Evolutionary conservation across 108 stramenopile species (phyloP), one percentile per base, ranked within the genome.

Genomic region (Cyclotella cryptica): DNA sequence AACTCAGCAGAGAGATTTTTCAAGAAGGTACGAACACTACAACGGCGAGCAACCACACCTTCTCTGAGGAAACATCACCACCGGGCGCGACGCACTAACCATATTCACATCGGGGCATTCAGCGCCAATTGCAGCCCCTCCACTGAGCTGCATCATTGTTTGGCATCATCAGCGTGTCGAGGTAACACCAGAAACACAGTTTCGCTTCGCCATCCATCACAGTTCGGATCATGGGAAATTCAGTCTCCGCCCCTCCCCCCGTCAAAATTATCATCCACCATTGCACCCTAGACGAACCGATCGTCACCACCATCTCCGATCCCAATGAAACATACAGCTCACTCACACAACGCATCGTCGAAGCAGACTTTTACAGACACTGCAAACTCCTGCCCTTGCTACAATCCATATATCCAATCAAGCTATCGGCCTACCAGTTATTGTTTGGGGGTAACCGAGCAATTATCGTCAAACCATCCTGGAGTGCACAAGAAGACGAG

Each of bases 401-500:
- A 4, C 13, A 19, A 41, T 15, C 30, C 11, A 1, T 62, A 3
- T 30, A 62, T 40, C 61, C 61, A 8, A 13, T 4, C 14, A 62
- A 40, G 13, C 11, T 62, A 21, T 24, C 61, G 8, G 17, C 61
- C 11, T 62, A 62, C 10, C 30, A 62, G 39, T 21, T 62, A 62
- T 40, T 62, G 14, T 62, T 62, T 30, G 61, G 61, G 35, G 61
- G 14, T 8, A 12, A 14, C 10, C 61, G 19, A 7, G 61, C 61
- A 40, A 15, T 40, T 11, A 39, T 62, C 24, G 35, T 62, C 14
- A 62, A 62, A 62, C 61, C 61, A 10, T 35, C 3, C 28, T 62
- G 61, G 61, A 11, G 35, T 17, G 30, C 28, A 1, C 30, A 40
- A 11, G 24, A 8, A 18, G 55, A 21, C 12, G 61, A 57, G 8